Evolutionary conservation across 805 yeast genomes (phyloP), one percentile per base, ranked within the genome.

Genomic region (Starmera pachycereana): DNA sequence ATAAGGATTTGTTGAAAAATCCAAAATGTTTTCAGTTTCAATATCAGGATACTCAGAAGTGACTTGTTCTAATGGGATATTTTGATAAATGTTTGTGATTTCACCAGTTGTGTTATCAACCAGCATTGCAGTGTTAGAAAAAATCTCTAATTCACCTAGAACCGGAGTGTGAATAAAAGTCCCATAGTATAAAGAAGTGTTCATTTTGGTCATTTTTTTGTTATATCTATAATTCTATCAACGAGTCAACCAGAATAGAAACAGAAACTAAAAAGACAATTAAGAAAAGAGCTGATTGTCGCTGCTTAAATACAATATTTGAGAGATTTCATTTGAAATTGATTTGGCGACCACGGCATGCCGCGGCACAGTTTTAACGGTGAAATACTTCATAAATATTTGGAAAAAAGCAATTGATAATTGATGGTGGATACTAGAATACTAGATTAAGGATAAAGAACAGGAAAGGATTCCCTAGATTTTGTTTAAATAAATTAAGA

Each of bases 91-190:
- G 40, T 61, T 57, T 29, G 36, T 39, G 25, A 65, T 64, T 0
- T 32, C 30, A 43, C 60, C 43, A 67, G 51, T 43, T 56, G 70
- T 35, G 57, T 68, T 40, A 79, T 83, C 12, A 9, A 86, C 92
- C 6, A 87, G 90, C 22, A 84, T 58, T 1, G 78, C 69, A 16
- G 82, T 73, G 38, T 68, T 56, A 14, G 69, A 62, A 16, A 76
- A 55, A 31, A 81, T 67, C 47, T 85, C 76, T 3, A 88, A 52
- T 16, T 62, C 54, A 1, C 77, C 79, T 13, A 83, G 54, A 1
- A 38, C 45, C 1, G 92, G 88, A 1, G 90, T 78, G 56, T 86
- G 92, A 10, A 81, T 71, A 43, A 84, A 69, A 1, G 88, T 78
- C 6, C 94, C 95, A 47, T 68, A 69, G 58, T 72, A 81, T 4